Evolutionary conservation across 2,329 filamentous ascomycete species (phyloP).

Genomic region (Neofusicoccum parvum): DNA sequence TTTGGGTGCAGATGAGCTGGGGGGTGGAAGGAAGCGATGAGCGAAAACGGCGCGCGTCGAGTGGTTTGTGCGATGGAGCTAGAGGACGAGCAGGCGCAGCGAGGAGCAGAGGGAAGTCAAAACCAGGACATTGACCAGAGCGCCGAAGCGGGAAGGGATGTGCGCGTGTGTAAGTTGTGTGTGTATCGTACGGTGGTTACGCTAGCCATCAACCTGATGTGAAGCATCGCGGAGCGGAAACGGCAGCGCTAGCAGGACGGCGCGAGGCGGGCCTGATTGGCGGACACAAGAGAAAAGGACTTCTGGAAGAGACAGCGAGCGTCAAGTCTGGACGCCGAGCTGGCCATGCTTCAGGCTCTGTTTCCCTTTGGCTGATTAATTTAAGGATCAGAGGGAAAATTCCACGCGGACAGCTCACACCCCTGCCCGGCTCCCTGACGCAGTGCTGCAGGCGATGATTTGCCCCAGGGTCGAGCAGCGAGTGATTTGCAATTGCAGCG

Average conservation of each 20-base stretch:
- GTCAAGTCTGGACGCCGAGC: not conserved
- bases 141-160: slow-evolving; percentile 8
- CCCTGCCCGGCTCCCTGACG: not conserved
- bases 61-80: slow-evolving; percentile 15
- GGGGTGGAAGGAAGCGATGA: slow-evolving; percentile 10
- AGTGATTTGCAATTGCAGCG: slow-evolving; percentile 20
- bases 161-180: slow-evolving; percentile 3
- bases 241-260: not conserved
- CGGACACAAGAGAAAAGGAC: not conserved
- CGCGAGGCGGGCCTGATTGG: not conserved
- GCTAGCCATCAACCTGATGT: slow-evolving; percentile 12
- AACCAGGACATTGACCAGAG: not conserved
- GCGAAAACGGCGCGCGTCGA: not conserved
- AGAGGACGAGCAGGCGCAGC: not conserved
- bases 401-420: not conserved
- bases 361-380: slow-evolving; percentile 10
- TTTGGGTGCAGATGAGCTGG: slow-evolving; percentile 9
- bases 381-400: slow-evolving; percentile 6
- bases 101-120: not conserved
- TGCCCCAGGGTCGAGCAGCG: slow-evolving; percentile 14
- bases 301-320: not conserved
- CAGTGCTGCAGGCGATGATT: slow-evolving; percentile 15
- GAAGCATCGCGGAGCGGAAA: slow-evolving; percentile 1
- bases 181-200: slow-evolving; percentile 2
- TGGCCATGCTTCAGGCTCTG: not conserved